Base-by-base conservation (phyloP, 805 yeast species). In the Trichomonascus vanleenenianus region DNA sequence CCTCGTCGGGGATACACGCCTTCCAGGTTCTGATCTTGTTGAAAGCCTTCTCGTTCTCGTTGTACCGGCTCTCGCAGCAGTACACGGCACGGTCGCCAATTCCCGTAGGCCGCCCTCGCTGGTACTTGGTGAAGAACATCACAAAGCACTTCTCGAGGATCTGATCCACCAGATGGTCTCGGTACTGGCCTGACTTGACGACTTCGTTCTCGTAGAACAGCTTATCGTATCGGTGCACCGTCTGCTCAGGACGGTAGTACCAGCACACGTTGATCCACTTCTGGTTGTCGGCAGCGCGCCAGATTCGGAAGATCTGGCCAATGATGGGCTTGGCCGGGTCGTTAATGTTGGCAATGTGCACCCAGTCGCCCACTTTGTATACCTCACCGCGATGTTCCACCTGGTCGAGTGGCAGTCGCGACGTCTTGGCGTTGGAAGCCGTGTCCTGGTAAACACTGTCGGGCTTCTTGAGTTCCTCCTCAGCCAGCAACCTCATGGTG, bases 11-110 rank as follows among this genome's bases (percentile, higher is more conserved):
- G 54, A 93, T 73, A 70, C 97, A 93, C 5, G 97, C 97, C 65
- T 87, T 91, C 98, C 98, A 93, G 2, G 98, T 91, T 60, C 97
- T 77, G 57, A 93, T 93, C 61, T 91, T 84, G 66, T 91, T 93
- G 72, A 93, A 93, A 25, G 81, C 81, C 63, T 86, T 85, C 57
- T 86, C 95, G 45, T 78, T 74, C 61, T 91, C 97, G 61, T 91
- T 91, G 66, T 89, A 93, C 58, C 98, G 80, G 63, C 79, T 85
- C 65, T 93, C 98, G 68, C 97, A 93, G 55, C 93, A 82, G 65
- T 88, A 93, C 60, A 94, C 75, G 4, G 93, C 91, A 18, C 63
- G 57, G 43, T 56, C 54, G 44, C 86, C 91, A 46, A 72, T 73
- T 16, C 85, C 83, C 42, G 83, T 73, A 15, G 96, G 95, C 55